These are phyloP conservation scores for Epichloe amarillans DNA, from an alignment of 2,329 filamentous ascomycete genomes.

Conservation along the genomic window DNA sequence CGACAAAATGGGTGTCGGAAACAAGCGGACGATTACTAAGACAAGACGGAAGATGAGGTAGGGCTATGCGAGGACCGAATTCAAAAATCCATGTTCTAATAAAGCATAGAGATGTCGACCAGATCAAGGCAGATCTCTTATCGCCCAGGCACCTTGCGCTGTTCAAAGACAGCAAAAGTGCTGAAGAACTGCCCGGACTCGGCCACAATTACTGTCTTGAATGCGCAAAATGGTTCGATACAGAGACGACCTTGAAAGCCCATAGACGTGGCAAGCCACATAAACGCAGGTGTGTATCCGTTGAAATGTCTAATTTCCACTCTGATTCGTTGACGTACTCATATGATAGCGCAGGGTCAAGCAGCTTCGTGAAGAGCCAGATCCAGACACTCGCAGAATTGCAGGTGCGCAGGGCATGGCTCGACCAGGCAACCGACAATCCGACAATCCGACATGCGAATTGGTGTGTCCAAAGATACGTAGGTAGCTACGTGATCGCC, in stretches of 20 bases:
- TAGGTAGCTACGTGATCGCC: not conserved
- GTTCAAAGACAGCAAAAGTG: slow-evolving; percentile 64
- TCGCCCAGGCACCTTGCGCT: slow-evolving; percentile 68
- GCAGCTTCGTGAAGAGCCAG: slow-evolving; percentile 69
- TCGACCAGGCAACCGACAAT: slow-evolving; percentile 47
- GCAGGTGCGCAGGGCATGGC: slow-evolving; percentile 71
- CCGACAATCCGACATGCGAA: slow-evolving; percentile 1
- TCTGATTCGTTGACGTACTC: not conserved
- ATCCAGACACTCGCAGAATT: slow-evolving; percentile 74
- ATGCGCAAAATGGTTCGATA: slow-evolving; percentile 95
- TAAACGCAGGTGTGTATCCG: slow-evolving; percentile 53
- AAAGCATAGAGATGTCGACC: slow-evolving; percentile 71
- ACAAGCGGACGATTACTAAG: slow-evolving; percentile 56
- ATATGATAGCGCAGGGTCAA: slow-evolving; percentile 46
- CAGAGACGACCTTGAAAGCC: slow-evolving; percentile 56
- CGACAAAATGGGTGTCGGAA: slow-evolving; percentile 50
- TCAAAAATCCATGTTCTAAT: not conserved
- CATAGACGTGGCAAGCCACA: slow-evolving; percentile 86
- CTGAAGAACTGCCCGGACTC: slow-evolving; percentile 77
- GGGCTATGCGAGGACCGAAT: slow-evolving; percentile 6
- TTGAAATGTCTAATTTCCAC: not conserved
- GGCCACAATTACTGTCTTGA: slow-evolving; percentile 81
- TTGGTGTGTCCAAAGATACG: not conserved
- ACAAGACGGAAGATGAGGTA: slow-evolving; percentile 60
- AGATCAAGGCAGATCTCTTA: slow-evolving; percentile 71